Evolutionary conservation across 2,329 filamentous ascomycete species (phyloP).

Genomic region (Cordyceps fumosorosea): DNA sequence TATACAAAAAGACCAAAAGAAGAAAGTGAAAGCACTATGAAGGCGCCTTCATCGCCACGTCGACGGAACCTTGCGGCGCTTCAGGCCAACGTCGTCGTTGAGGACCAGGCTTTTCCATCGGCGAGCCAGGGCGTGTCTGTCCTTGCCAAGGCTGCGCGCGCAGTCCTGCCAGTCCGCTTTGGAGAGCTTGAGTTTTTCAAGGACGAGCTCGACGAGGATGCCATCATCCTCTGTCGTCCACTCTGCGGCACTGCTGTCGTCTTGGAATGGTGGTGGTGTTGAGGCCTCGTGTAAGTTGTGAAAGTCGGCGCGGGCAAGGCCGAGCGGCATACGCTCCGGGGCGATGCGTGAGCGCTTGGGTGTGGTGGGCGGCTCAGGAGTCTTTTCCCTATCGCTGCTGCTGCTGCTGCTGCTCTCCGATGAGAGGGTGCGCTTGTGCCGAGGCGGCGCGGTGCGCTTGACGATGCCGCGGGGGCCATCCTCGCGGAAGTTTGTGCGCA

Average conservation of each 20-base stretch:
- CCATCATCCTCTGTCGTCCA: conserved; percentile 61
- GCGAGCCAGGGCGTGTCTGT: conserved; percentile 48
- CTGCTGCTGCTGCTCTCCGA: not conserved
- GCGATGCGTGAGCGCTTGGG: conserved; percentile 56
- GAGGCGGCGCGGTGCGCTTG: conserved; percentile 43
- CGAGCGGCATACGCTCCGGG: conserved; percentile 53
- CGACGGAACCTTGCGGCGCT: conserved; percentile 45
- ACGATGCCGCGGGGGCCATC: conserved; percentile 38
- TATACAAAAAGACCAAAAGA: no score
- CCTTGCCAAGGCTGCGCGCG: conserved; percentile 55
- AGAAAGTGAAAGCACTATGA: not conserved
- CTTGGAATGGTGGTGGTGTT: conserved; percentile 14
- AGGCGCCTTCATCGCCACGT: conserved; percentile 37
- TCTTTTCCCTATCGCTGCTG: not conserved
- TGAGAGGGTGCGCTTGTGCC: conserved; percentile 4
- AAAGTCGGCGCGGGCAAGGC: conserved; percentile 52
- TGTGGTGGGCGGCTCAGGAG: conserved; percentile 36
- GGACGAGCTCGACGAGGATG: conserved; percentile 58
- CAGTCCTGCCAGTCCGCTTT: conserved; percentile 63
- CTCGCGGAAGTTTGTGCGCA: conserved; percentile 38
- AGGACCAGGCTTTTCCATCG: conserved; percentile 59
- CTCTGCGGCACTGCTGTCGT: conserved; percentile 27
- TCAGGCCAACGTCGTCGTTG: conserved; percentile 53
- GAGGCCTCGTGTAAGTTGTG: conserved; percentile 37
- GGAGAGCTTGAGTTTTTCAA: conserved; percentile 59